Evolutionary conservation across 2,329 filamentous ascomycete species (phyloP).

Genomic region (Cryoendolithus antarcticus): DNA sequence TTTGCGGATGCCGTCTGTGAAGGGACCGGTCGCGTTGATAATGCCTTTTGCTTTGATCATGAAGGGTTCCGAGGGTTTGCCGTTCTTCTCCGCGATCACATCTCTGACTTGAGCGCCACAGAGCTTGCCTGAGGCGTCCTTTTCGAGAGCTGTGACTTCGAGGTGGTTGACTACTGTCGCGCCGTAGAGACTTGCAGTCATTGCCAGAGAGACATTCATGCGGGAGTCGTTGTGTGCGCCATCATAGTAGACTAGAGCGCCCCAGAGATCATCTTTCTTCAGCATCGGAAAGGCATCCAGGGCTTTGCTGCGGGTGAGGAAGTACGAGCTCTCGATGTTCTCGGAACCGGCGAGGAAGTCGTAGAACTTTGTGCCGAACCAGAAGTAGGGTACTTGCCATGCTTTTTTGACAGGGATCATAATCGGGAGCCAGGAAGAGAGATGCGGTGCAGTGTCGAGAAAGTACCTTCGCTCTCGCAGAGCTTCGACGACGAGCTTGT

Average conservation of each 20-base stretch:
- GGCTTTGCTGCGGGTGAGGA: conserved; percentile 74
- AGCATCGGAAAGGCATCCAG: conserved; percentile 82
- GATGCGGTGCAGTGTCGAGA: conserved; percentile 68
- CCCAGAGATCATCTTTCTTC: conserved; percentile 64
- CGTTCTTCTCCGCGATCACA: conserved; percentile 52
- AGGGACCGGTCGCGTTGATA: conserved; percentile 81
- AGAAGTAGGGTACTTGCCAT: conserved; percentile 75
- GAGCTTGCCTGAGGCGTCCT: conserved; percentile 59
- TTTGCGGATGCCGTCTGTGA: conserved; percentile 74
- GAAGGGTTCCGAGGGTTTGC: conserved; percentile 51
- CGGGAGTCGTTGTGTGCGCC: conserved; percentile 85
- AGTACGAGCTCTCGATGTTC: conserved; percentile 81
- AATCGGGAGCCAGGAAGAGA: conserved; percentile 69
- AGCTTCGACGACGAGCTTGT: conserved; percentile 67
- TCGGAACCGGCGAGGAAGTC: conserved; percentile 76
- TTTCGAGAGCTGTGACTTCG: conserved; percentile 65
- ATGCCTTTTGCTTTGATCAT: conserved; percentile 65
- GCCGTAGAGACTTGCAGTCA: conserved; percentile 80
- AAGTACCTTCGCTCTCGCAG: conserved; percentile 75
- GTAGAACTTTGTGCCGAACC: conserved; percentile 69
- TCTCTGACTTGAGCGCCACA: conserved; percentile 65
- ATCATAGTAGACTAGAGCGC: conserved; percentile 82
- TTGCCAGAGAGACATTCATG: conserved; percentile 81
- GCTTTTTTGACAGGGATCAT: conserved; percentile 72
- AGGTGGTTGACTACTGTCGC: conserved; percentile 73